Evolutionary conservation across 805 yeast species (phyloP), one percentile per base, ranked within the genome.

Genomic region (Lachancea meyersii): DNA sequence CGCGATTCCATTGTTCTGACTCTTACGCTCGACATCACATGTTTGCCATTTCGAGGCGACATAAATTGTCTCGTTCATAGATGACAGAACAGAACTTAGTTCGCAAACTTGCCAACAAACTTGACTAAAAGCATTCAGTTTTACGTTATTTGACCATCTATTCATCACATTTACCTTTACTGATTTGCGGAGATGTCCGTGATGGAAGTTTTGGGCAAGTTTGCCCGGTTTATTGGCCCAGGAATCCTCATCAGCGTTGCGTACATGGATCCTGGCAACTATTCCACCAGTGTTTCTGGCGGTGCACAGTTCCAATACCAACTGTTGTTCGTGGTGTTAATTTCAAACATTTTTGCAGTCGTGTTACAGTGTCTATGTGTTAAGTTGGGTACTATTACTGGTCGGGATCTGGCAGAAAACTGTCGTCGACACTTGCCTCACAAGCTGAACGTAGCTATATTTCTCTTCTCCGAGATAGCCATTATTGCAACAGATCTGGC

Each of bases 231-330:
- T 57, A 70, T 91, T 7, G 97, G 97, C 0, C 97, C 97, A 0
- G 97, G 98, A 0, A 70, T 93, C 35, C 78, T 91, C 94, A 94
- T 91, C 16, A 75, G 88, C n/a, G 96, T 91, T 34, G 94, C 97
- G 0, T 93, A 89, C 57, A 86, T 93, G 87, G 97, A 91, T 57
- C 97, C 98, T 0, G 98, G 98, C 2, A 91, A 93, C 63, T 91
- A 91, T 64, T 84, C 96, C 10, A 86, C 97, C 1, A 93, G 93
- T 31, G 96, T 91, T 13, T 83, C 93, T 2, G 93, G 94, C 2
- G 95, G 95, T 22, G 84, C 95, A 6, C 82, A 84, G 34, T 85
- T 82, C 60, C 78, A 82, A 56, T 91, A 81, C 60, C 77, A 83
- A 46, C 68, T 89, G 35, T 64, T 91, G 21, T 88, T 87, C 60